Evolutionary conservation across 306 rosid genomes (phyloP).

Genomic region (Cicer bijugum): DNA sequence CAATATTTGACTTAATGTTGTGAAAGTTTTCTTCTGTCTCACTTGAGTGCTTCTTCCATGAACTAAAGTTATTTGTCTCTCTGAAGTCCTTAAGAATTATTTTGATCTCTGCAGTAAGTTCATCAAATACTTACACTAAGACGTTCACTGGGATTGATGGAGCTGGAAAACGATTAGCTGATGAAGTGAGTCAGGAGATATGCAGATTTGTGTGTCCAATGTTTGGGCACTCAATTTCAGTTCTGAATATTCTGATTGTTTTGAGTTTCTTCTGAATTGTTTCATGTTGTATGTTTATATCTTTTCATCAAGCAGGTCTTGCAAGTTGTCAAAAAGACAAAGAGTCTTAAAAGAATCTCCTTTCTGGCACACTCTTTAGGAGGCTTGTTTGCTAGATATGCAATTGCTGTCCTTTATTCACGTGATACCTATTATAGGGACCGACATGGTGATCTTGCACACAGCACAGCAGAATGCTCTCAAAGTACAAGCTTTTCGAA

Average conservation of each 20-base stretch:
- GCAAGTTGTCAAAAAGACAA: constrained; percentile 76
- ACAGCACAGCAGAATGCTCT: constrained; percentile 45
- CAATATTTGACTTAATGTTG: constrained; percentile 8
- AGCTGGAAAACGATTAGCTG: constrained; percentile 93
- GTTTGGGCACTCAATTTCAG: constrained; percentile 18
- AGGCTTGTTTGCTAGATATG: constrained; percentile 93
- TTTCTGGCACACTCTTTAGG: constrained; percentile 96
- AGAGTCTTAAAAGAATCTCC: constrained; percentile 79
- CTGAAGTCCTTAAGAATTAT: constrained; percentile 40
- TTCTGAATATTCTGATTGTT: constrained; percentile 6
- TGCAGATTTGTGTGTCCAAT: constrained; percentile 43
- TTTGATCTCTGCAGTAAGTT: constrained; percentile 74
- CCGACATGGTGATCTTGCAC: constrained; percentile 48
- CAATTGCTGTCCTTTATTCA: constrained; percentile 75
- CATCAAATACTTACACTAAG: constrained; percentile 77
- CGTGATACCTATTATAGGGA: constrained; percentile 44
- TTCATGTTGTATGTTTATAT: constrained; percentile 44
- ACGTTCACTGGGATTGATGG: constrained; percentile 94
- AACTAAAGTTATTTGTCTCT: constrained; percentile 27
- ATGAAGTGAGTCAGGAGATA: constrained; percentile 69
- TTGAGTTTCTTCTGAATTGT: constrained; percentile 42
- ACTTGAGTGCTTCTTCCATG: constrained; percentile 39
- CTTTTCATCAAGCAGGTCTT: constrained; percentile 62
- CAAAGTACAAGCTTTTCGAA: constrained; percentile 49
- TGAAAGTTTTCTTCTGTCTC: constrained; percentile 31